These are phyloP conservation scores for Leccinum uliginosum DNA, from an alignment of 768 basidiomycete species.

Conservation along the genomic window DNA sequence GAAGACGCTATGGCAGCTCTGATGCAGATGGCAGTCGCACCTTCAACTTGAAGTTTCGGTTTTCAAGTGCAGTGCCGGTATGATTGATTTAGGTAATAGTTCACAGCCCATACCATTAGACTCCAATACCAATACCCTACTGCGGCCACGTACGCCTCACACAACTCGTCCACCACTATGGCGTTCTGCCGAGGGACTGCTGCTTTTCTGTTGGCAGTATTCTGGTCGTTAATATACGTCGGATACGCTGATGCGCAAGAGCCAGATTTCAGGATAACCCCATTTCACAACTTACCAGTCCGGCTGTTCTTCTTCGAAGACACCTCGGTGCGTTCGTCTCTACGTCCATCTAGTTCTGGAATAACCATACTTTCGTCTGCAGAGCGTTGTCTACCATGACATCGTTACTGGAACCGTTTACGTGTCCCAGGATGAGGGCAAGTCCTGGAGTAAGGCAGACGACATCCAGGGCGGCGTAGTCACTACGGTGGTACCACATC, in stretches of 20 bases:
- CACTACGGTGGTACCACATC: slow-evolving; percentile 78
- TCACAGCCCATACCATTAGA: background rate
- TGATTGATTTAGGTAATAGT: background rate
- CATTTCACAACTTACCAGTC: slow-evolving; percentile 70
- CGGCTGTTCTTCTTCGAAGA: slow-evolving; percentile 92
- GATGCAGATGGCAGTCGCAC: too few species aligned
- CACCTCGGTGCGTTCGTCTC: slow-evolving; percentile 62
- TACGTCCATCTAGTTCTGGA: background rate
- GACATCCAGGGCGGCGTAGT: slow-evolving; percentile 56
- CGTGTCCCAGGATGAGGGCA: slow-evolving; percentile 87
- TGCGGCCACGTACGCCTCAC: slow-evolving; percentile 12
- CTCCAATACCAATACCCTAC: background rate
- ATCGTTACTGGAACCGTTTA: slow-evolving; percentile 60
- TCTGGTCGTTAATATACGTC: slow-evolving; percentile 20
- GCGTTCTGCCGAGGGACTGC: slow-evolving; percentile 26
- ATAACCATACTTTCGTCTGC: background rate
- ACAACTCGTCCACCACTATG: slow-evolving; percentile 21
- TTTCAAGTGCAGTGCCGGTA: background rate
- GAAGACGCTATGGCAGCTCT: too few species aligned
- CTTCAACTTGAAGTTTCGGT: too few species aligned
- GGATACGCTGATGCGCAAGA: slow-evolving; percentile 34
- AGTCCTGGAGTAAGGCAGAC: slow-evolving; percentile 49
- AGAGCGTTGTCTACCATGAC: slow-evolving; percentile 84
- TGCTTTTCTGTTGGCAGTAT: slow-evolving; percentile 23
- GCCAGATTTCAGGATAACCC: slow-evolving; percentile 45